Evolutionary conservation across 345 rosid species (phyloP).

Genomic region (Citrus unshiu): DNA sequence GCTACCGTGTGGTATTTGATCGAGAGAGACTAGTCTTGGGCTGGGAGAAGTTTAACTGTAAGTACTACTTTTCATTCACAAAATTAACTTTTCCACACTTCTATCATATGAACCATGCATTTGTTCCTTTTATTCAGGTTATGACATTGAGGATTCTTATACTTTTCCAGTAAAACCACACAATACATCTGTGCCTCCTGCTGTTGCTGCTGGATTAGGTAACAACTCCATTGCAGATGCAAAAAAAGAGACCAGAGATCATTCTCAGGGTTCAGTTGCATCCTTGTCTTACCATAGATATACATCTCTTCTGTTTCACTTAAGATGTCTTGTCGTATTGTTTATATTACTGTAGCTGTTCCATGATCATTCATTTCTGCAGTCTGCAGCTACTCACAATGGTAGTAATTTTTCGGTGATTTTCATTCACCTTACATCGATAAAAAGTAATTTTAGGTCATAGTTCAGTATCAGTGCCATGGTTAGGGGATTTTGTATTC

Average conservation of each 20-base stretch:
- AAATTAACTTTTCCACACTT: neutral
- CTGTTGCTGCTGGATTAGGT: conserved; percentile 54
- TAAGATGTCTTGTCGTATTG: conserved; percentile 13
- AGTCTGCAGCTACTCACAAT: neutral
- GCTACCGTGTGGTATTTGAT: conserved; percentile 72
- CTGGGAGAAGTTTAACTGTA: conserved; percentile 80
- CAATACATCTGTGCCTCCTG: conserved; percentile 49
- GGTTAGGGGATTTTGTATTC: neutral
- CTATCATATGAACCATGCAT: neutral
- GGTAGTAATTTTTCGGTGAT: neutral
- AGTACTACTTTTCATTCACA: conserved; percentile 20
- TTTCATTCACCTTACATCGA: neutral
- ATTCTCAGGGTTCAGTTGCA: conserved; percentile 33
- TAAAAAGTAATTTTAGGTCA: conserved; percentile 2
- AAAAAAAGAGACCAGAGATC: conserved; percentile 23
- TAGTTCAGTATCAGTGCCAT: neutral
- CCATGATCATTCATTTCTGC: neutral
- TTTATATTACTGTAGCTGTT: conserved; percentile 20
- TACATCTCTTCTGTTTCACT: conserved; percentile 1
- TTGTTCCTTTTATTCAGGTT: conserved; percentile 42
- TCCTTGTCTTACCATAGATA: conserved; percentile 9
- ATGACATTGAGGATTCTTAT: conserved; percentile 43
- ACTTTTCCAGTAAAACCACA: conserved; percentile 32
- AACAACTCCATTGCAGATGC: conserved; percentile 33
- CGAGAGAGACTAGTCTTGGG: conserved; percentile 69